phyloP scores from a whole-genome alignment of 805 yeast species.

The Starmera caribaea region DNA sequence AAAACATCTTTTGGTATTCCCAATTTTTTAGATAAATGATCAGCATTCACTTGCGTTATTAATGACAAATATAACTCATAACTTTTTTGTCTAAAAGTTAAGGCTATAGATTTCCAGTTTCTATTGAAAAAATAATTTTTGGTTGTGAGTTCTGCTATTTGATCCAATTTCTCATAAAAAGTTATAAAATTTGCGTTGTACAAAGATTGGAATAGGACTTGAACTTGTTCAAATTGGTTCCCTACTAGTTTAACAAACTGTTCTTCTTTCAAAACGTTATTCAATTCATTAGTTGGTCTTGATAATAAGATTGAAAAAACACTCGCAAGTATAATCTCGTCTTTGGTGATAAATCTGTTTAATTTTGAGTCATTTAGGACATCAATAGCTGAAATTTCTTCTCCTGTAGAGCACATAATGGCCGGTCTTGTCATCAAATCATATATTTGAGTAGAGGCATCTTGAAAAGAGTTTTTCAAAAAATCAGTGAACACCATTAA shows the following conservation, averaged over 20 bases:
- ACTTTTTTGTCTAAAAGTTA: constrained; percentile 20
- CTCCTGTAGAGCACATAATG: constrained; percentile 10
- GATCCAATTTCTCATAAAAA: constrained; percentile 9
- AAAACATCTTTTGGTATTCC: constrained; percentile 8
- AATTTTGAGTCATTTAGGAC: constrained; percentile 10
- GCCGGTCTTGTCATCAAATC: constrained; percentile 10
- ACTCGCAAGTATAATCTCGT: constrained; percentile 12
- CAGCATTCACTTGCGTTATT: constrained; percentile 10
- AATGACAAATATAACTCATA: constrained; percentile 24
- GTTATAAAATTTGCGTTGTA: constrained; percentile 18
- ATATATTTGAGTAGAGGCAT: constrained; percentile 8
- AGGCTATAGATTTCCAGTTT: constrained; percentile 16
- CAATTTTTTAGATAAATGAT: constrained; percentile 10
- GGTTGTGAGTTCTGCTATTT: constrained; percentile 4
- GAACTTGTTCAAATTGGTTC: constrained; percentile 11
- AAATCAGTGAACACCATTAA: constrained; percentile 16
- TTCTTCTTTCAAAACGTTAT: constrained; percentile 9
- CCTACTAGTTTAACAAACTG: constrained; percentile 13
- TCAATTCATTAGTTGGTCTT: constrained; percentile 8
- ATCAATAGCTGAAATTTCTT: constrained; percentile 9
- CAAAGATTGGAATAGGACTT: constrained; percentile 14
- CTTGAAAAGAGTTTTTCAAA: constrained; percentile 12
- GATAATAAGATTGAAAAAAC: constrained; percentile 13
- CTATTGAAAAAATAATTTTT: constrained; percentile 11
- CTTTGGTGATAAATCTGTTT: constrained; percentile 11